Evolutionary conservation across 2,329 filamentous ascomycete genomes (phyloP).

Genomic region (Pseudogymnoascus sp.): DNA sequence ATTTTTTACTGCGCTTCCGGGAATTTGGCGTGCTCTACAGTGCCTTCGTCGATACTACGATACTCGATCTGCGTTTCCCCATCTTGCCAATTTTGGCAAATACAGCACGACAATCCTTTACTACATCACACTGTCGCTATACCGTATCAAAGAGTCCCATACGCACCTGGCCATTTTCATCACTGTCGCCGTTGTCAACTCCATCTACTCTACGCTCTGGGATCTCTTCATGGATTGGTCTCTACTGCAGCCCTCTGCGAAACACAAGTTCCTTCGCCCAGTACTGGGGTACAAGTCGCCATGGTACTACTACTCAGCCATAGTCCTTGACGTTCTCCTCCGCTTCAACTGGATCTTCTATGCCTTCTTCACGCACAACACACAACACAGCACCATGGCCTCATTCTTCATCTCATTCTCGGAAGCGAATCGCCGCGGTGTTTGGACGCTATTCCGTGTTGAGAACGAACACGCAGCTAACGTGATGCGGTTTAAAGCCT

Average conservation of each 20-base stretch:
- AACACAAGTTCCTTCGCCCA: constrained; percentile 63
- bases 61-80: constrained; percentile 80
- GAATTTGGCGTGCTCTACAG: constrained; percentile 84
- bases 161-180: constrained; percentile 65
- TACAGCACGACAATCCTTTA: constrained; percentile 78
- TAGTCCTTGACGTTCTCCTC: constrained; percentile 74
- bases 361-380: constrained; percentile 46
- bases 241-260: constrained; percentile 68
- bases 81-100: constrained; percentile 87
- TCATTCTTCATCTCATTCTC: constrained; percentile 72
- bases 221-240: constrained; percentile 96
- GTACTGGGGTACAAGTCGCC: constrained; percentile 69
- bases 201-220: constrained; percentile 79
- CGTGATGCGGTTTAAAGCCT: constrained; percentile 82
- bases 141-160: constrained; percentile 60
- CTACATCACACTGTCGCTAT: constrained; percentile 72
- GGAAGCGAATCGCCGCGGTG: constrained; percentile 75
- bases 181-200: constrained; percentile 71
- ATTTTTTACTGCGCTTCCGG: constrained; percentile 75
- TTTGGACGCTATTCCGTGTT: constrained; percentile 90
- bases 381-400: constrained; percentile 74
- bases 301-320: constrained; percentile 82
- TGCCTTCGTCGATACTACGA: constrained; percentile 85
- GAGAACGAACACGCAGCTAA: constrained; percentile 97
- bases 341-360: constrained; percentile 94